phyloP scores from a whole-genome alignment of 2,329 filamentous ascomycete genomes.

The Truncatella angustata region DNA sequence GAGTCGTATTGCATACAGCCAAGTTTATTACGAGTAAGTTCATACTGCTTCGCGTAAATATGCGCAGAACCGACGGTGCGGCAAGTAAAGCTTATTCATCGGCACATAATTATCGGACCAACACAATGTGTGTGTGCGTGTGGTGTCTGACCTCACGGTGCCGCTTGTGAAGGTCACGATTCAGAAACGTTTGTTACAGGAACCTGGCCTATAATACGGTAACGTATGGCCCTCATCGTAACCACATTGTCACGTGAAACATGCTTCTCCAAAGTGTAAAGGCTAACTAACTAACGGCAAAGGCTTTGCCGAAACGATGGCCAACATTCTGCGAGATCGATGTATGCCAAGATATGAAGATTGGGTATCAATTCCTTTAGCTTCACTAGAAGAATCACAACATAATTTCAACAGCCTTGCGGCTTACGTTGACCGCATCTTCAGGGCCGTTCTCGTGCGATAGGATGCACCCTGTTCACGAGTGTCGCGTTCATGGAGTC shows the following conservation, averaged over 20 bases:
- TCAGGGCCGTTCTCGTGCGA: too few relatives aligned
- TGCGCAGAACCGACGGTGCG: neutral
- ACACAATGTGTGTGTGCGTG: neutral
- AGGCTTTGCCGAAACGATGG: too few relatives aligned
- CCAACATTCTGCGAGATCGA: too few relatives aligned
- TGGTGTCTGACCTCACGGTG: neutral
- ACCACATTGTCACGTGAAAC: slow-evolving; percentile 1
- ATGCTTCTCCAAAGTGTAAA: too few relatives aligned
- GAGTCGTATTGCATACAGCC: too few relatives aligned
- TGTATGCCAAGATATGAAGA: too few relatives aligned
- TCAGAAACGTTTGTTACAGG: slow-evolving; percentile 6
- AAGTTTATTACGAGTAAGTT: too few relatives aligned
- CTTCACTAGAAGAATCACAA: neutral
- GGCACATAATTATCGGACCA: neutral
- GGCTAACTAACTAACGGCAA: too few relatives aligned
- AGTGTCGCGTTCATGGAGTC: neutral
- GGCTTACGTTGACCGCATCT: too few relatives aligned
- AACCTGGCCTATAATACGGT: neutral
- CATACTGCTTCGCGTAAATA: neutral
- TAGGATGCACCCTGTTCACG: too few relatives aligned
- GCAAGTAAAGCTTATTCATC: slow-evolving; percentile 3
- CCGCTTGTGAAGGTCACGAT: neutral
- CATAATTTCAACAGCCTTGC: neutral
- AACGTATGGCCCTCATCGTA: neutral
- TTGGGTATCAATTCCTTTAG: neutral